phyloP scores from a whole-genome alignment of 345 rosid species.

The Sonneratia caseolaris region DNA sequence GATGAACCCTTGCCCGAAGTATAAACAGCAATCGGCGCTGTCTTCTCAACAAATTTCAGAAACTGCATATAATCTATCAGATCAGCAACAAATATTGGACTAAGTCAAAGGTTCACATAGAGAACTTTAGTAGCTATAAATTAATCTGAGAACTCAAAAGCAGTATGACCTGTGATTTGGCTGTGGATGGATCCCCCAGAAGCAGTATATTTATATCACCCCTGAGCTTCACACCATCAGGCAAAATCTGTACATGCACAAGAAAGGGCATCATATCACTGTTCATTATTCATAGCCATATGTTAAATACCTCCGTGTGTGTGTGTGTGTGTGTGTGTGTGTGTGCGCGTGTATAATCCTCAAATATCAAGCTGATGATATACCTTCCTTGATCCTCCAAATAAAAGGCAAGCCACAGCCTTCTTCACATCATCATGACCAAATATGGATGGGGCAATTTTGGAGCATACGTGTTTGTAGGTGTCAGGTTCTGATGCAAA shows the following conservation, averaged over 20 bases:
- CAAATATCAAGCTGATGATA: conserved; percentile 2
- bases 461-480: conserved; percentile 52
- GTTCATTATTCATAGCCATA: conserved; percentile 3
- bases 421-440: conserved; percentile 85
- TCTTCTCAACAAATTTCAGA: conserved; percentile 96
- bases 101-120: neutral
- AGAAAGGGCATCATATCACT: neutral
- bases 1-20: conserved; percentile 98
- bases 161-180: conserved; percentile 76
- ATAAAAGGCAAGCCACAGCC: conserved; percentile 88
- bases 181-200: conserved; percentile 94
- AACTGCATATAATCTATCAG: conserved; percentile 33
- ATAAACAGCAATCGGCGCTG: conserved; percentile 92
- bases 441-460: conserved; percentile 90
- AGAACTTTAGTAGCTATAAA: neutral
- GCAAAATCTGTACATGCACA: conserved; percentile 43
- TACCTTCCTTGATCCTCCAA: conserved; percentile 96
- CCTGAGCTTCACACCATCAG: conserved; percentile 88
- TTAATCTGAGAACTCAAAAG: neutral
- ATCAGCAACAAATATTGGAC: conserved; percentile 14
- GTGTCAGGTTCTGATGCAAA: conserved; percentile 57
- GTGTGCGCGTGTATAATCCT: too few relatives aligned
- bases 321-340: too few relatives aligned
- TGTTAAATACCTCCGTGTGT: too few relatives aligned
- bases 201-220: conserved; percentile 95